Evolutionary conservation across 2,329 filamentous ascomycete species (phyloP).

Genomic region (Penicillium freii): DNA sequence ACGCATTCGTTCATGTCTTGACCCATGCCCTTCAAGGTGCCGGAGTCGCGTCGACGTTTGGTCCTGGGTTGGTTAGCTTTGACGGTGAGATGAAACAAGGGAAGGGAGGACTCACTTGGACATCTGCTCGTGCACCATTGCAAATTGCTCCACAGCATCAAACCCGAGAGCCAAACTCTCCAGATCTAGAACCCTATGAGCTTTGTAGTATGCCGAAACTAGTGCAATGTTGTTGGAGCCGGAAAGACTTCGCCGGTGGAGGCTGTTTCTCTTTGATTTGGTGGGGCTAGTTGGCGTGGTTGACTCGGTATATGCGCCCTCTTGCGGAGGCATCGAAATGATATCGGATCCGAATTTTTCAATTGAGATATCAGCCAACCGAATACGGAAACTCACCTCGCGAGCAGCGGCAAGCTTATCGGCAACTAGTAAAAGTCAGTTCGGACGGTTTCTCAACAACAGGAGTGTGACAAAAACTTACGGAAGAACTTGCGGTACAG

Average conservation of each 20-base stretch:
- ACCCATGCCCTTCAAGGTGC: conserved; percentile 52
- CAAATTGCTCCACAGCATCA: conserved; percentile 66
- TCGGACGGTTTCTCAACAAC: neutral
- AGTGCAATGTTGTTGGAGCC: conserved; percentile 28
- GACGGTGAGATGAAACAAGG: neutral
- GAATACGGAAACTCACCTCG: conserved; percentile 52
- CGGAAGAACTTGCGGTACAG: conserved; percentile 82
- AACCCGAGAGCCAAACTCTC: conserved; percentile 65
- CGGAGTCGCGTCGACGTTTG: conserved; percentile 36
- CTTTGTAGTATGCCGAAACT: conserved; percentile 44
- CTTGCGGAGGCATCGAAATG: conserved; percentile 18
- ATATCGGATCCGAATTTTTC: conserved; percentile 43
- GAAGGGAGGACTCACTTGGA: conserved; percentile 36
- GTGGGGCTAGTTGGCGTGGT: conserved; percentile 33
- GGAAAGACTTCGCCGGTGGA: conserved; percentile 31
- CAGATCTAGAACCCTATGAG: conserved; percentile 65
- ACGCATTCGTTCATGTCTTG: conserved; percentile 55
- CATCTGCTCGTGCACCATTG: conserved; percentile 51
- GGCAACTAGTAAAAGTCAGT: conserved; percentile 27
- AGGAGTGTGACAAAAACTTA: conserved; percentile 52
- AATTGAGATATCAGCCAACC: conserved; percentile 48
- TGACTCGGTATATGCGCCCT: conserved; percentile 27
- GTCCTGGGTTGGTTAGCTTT: conserved; percentile 23
- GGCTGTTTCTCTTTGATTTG: conserved; percentile 29
- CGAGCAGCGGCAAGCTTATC: conserved; percentile 55